A percentile compares a stretch with the other conserved stretches of the same genome.
phyloP scores from a whole-genome alignment of 2,329 filamentous ascomycete species.

The Colletotrichum sp. region DNA sequence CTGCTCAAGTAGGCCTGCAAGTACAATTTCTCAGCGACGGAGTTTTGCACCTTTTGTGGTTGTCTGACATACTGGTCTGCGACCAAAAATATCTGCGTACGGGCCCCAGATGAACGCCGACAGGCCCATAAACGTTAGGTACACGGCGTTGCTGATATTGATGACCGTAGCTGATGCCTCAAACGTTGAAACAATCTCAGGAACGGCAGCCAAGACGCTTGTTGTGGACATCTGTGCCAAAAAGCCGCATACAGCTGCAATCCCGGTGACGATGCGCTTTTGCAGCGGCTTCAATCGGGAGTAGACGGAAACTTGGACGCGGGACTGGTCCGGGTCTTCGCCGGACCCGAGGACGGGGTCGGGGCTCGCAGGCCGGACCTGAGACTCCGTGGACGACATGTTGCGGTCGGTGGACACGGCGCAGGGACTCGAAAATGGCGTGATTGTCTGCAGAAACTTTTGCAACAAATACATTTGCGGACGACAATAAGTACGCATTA shows the following conservation, averaged over 20 bases:
- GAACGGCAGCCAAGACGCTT: conserved; percentile 73
- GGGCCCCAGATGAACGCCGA: conserved; percentile 76
- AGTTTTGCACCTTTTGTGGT: not conserved
- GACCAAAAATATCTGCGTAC: conserved; percentile 68
- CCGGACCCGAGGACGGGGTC: not conserved
- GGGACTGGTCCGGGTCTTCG: not conserved
- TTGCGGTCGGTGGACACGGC: not conserved
- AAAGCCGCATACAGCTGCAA: conserved; percentile 55
- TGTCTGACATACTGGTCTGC: conserved; percentile 53
- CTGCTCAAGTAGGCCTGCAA: conserved; percentile 62
- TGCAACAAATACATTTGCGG: not conserved
- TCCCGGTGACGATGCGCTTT: conserved; percentile 19
- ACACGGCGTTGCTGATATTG: conserved; percentile 75
- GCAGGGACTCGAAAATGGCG: not conserved
- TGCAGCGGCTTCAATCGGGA: not conserved
- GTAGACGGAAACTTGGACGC: not conserved
- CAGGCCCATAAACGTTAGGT: conserved; percentile 75
- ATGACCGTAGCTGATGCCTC: conserved; percentile 71
- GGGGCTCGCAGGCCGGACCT: not conserved
- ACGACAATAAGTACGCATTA: not conserved
- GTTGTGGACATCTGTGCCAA: conserved; percentile 78
- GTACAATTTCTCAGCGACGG: not conserved
- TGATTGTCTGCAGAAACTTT: not conserved
- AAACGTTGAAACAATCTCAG: conserved; percentile 72
- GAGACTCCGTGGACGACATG: not conserved